Evolutionary conservation across 2,329 filamentous ascomycete genomes (phyloP), one percentile per base, ranked within the genome.

Genomic region (Aureobasidium melanogenum): DNA sequence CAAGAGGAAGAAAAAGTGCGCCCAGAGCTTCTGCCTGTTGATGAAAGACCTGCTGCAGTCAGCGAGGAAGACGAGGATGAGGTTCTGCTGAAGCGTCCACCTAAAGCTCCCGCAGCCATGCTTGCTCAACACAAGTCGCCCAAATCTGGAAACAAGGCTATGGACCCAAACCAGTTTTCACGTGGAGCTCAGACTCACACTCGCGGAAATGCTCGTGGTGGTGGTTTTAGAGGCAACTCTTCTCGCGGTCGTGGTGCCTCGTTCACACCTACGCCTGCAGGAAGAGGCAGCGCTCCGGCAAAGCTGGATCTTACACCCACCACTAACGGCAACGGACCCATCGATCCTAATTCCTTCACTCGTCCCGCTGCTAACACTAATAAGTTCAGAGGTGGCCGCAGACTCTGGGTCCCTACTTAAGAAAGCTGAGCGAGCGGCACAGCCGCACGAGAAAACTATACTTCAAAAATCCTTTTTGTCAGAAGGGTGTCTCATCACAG

Each of bases 101-200:
- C 70, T 12, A 68, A 66, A 38, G 69, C 67, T 32, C 69, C 70
- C 19, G 68, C 70, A 61, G 68, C 69, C 15, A 70, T 72, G 66
- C 60, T 69, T n/a, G 64, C 64, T 14, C 67, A 67, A 56, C 64
- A 67, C 22, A 63, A 67, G 17, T 60, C 63, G 1, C 62, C 63
- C 8, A 59, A 59, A 24, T 26, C 39, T 32, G 39, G 15, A 22
- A 43, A 41, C 59, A 60, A 61, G 44, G 71, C 79, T 43, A 74
- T 76, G 61, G 78, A 80, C 63, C 78, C 78, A 8, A 77, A 80
- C 63, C 74, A 77, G 22, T 80, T 80, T 64, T 74, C 70, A n/a
- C 74, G 77, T 52, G 66, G 70, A 17, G 68, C 72, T 22, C 69
- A 69, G 17, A 60, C 59, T 10, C 41, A 61, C 12, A 46, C 9